Evolutionary conservation across 2,329 filamentous ascomycete genomes (phyloP), one percentile per base, ranked within the genome.

Genomic region (Penicillium sp.): DNA sequence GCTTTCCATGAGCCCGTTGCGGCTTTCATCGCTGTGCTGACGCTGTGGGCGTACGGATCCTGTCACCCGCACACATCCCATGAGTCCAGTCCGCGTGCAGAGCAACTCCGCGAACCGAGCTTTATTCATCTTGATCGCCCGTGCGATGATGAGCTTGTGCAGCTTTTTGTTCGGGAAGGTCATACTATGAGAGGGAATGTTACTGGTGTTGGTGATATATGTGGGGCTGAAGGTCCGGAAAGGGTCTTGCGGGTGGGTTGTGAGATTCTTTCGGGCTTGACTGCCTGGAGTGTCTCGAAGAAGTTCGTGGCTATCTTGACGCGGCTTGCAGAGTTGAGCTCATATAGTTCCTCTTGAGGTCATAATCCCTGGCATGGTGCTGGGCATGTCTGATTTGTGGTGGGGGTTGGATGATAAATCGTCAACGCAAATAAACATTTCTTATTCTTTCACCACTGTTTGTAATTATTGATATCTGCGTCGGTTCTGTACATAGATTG

Each of bases 91-190:
- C 44, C 51, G 15, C 37, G 51, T 19, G 35, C 44, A 34, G 53
- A 57, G 12, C 43, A 52, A n/a, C 58, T 57, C 3, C 59, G 60
- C 1, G 66, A 69, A 17, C 69, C 73, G 0, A 68, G 63, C 0
- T 74, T 76, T 8, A 76, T 80, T 33, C 72, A 76, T 17, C 65
- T 82, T 0, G 79, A 82, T 49, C 68, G 77, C 9, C 78, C 78
- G 0, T 73, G 73, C 2, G 77, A 81, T 53, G 79, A 81, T 58
- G 78, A 81, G 56, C 69, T 81, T 43, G 77, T 80, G 1, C 78
- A 81, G 55, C 62, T 75, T 2, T 81, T 77, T 58, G 76, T 81
- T 0, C 67, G 72, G 10, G 66, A 72, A 15, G 78, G 78, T 0
- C 65, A 72, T 28, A 65, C 57, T 3, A 78, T 81, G 72, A 68